A percentile compares a stretch with the other conserved stretches of the same genome.
phyloP scores from a whole-genome alignment of 768 basidiomycete species.

The Termitomyces sp. region DNA sequence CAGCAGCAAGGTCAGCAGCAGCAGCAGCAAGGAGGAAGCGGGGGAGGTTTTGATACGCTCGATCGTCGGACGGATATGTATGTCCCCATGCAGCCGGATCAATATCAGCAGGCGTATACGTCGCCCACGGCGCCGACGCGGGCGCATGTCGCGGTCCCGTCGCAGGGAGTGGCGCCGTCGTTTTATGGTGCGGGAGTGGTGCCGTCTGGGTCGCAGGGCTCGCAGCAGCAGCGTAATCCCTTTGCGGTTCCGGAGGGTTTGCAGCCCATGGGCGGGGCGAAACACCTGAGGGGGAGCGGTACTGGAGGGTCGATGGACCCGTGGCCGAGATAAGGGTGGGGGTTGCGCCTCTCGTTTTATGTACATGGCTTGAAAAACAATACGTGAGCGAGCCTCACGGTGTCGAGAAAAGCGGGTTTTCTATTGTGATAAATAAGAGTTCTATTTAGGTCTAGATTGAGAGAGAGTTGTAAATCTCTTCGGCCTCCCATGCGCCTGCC shows the following conservation, averaged over 20 bases:
- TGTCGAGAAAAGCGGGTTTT: background rate
- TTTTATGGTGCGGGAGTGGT: constrained; percentile 67
- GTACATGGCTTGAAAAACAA: constrained; percentile 10
- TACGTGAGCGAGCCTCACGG: constrained; percentile 18
- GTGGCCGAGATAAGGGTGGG: constrained; percentile 65
- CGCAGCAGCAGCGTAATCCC: constrained; percentile 30
- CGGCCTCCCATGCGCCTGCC: constrained; percentile 95
- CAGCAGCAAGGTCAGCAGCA: constrained; percentile 17
- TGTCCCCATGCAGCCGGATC: constrained; percentile 81
- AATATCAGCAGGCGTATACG: constrained; percentile 56
- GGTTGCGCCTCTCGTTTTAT: background rate
- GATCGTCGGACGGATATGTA: constrained; percentile 66
- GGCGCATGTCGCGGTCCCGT: constrained; percentile 39
- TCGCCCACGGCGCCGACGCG: constrained; percentile 29
- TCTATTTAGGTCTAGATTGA: constrained; percentile 16
- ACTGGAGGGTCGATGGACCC: constrained; percentile 42
- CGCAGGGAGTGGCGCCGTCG: constrained; percentile 51
- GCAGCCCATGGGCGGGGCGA: constrained; percentile 34
- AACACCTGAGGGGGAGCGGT: constrained; percentile 48
- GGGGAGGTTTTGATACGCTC: constrained; percentile 50
- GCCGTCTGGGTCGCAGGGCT: constrained; percentile 33
- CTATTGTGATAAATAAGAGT: background rate
- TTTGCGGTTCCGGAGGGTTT: constrained; percentile 32
- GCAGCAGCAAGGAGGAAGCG: constrained; percentile 23
- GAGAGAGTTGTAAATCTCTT: constrained; percentile 63